Evolutionary conservation across 495 filamentous ascomycete genomes (phyloP).

Genomic region (Penicillium samsonianum): DNA sequence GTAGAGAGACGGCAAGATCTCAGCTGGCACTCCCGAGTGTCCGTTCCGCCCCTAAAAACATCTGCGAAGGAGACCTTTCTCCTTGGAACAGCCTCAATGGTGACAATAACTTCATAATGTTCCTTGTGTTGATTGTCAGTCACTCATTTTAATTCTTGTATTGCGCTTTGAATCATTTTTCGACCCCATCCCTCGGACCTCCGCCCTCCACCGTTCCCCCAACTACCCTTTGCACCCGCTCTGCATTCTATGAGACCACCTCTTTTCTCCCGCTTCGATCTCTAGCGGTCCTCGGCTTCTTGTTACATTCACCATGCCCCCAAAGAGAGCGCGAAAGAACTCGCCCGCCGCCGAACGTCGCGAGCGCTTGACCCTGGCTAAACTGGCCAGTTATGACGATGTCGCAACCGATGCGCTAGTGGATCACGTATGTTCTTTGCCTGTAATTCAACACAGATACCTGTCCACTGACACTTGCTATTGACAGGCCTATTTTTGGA

Average conservation of each 20-base stretch:
- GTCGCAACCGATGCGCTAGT: conserved; percentile 94
- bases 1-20: conserved; percentile 3
- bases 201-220: background rate
- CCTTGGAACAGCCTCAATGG: conserved; percentile 14
- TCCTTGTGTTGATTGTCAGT: conserved; percentile 1
- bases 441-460: background rate
- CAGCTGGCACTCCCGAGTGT: conserved; percentile 1
- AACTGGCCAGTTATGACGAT: conserved; percentile 92
- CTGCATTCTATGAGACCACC: conserved; percentile 10
- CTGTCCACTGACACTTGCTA: conserved; percentile 24
- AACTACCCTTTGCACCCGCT: conserved; percentile 7
- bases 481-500: conserved; percentile 87
- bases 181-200: conserved; percentile 7
- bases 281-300: conserved; percentile 1
- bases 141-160: conserved; percentile 8
- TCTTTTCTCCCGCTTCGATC: conserved; percentile 3
- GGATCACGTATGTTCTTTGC: conserved; percentile 71
- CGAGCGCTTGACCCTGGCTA: conserved; percentile 76
- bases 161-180: background rate
- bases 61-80: conserved; percentile 2
- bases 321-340: conserved; percentile 47
- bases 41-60: conserved; percentile 16
- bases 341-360: conserved; percentile 52
- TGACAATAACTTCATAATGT: conserved; percentile 4
- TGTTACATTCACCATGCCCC: conserved; percentile 32